Evolutionary conservation across 1,284 basidiomycete species (phyloP), one percentile per base, ranked within the genome.

Genomic region (Neolentinus lepideus): DNA sequence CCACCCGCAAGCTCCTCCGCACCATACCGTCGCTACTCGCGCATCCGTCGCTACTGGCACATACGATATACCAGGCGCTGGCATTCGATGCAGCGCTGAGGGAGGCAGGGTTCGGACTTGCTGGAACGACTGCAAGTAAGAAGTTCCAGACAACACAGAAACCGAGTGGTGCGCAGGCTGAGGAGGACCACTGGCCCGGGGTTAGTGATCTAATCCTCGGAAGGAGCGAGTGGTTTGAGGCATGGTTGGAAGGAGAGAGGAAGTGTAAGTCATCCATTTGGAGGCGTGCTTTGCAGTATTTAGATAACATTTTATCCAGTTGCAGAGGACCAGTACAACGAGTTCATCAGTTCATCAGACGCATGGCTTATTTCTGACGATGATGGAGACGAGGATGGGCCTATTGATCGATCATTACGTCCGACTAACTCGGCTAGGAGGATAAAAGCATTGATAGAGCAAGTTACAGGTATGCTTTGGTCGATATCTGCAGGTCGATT

Each of bases 1-100:
- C 90, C 2, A 75, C 83, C 6, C 78, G 81, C 33, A 92, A 96
- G 64, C 75, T 97, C 9, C 79, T 76, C 50, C 81, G 81, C 36
- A 86, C 90, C 0, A 77, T 96, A 36, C 90, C 93, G 0, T 69
- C 81, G 11, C 71, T 99, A 3, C 74, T 97, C 1, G 71, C 82
- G 3, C 85, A 90, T 60, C 90, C 95, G 0, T 83, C 94, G 0
- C 72, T 98, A 25, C 77, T 99, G 2, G 96, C 96, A 0, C 96
- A 99, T 66, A 98, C 94, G 0, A 88, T 99, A 50, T 96, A 96
- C 67, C 92, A 98, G 69, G 82, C 93, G 0, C 75, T 98, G 8
- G 70, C 86, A 0, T 99, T 98, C 61, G 97, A 99, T 69, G 83
- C 87, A 27, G 79, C 86, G 6, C 68, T 98, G 27, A 72, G 76